phyloP scores from a whole-genome alignment of 495 filamentous ascomycete species.

The Penicillium lagena region DNA sequence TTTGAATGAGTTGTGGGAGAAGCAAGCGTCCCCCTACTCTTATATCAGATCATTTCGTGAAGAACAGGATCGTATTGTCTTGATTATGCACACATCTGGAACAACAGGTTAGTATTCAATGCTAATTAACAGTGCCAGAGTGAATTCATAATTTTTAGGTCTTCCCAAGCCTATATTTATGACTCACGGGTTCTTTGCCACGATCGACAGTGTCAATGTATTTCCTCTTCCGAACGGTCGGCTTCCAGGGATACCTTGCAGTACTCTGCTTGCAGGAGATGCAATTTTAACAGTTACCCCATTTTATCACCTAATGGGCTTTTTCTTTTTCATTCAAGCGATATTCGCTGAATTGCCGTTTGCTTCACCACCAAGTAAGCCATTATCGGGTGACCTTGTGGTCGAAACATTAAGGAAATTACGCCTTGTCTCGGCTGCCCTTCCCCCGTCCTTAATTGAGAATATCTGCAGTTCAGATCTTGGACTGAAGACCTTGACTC shows the following conservation, averaged over 20 bases:
- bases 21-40: constrained; percentile 11
- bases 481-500: constrained; percentile 6
- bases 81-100: constrained; percentile 58
- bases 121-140: too few species aligned
- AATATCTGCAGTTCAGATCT: constrained; percentile 20
- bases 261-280: constrained; percentile 16
- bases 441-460: constrained; percentile 21
- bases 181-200: constrained; percentile 39
- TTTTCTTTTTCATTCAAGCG: constrained; percentile 3
- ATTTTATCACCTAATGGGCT: constrained; percentile 22
- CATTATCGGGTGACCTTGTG: constrained; percentile 18
- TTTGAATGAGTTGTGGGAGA: constrained; percentile 16
- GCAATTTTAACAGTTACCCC: constrained; percentile 12
- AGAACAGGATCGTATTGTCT: constrained; percentile 36
- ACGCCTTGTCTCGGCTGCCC: constrained; percentile 8
- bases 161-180: constrained; percentile 46
- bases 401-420: constrained; percentile 7
- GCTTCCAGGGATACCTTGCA: background rate
- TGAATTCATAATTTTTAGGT: constrained; percentile 8
- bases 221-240: constrained; percentile 18
- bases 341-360: constrained; percentile 12
- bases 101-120: constrained; percentile 45
- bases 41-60: constrained; percentile 23
- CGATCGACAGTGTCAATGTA: constrained; percentile 28
- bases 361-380: constrained; percentile 14